A percentile compares a stretch with the other conserved stretches of the same genome.
phyloP scores from a whole-genome alignment of 805 yeast species.

The Zygosaccharomyces siamensis region DNA sequence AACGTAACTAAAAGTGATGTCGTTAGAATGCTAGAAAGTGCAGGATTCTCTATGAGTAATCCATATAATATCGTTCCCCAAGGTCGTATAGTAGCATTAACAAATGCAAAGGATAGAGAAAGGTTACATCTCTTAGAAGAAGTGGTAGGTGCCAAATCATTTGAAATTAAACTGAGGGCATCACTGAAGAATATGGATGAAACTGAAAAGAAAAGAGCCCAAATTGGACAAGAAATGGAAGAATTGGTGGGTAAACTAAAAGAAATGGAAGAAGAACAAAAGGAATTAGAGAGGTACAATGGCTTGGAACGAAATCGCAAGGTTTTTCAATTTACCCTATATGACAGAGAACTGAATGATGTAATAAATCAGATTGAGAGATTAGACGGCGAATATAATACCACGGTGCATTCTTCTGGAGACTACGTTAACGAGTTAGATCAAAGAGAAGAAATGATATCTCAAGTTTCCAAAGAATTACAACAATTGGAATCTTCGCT shows the following conservation, averaged over 20 bases:
- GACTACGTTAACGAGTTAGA: constrained; percentile 52
- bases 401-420: constrained; percentile 48
- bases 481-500: constrained; percentile 44
- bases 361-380: constrained; percentile 55
- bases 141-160: constrained; percentile 91
- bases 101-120: constrained; percentile 84
- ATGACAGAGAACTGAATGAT: constrained; percentile 68
- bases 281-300: constrained; percentile 68
- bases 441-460: constrained; percentile 51
- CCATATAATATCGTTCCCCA: constrained; percentile 98
- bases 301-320: constrained; percentile 61
- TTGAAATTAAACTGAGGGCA: constrained; percentile 75
- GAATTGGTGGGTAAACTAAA: constrained; percentile 66
- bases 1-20: constrained; percentile 77
- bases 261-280: constrained; percentile 77
- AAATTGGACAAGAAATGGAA: constrained; percentile 66
- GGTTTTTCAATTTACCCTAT: constrained; percentile 65
- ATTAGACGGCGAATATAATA: constrained; percentile 54
- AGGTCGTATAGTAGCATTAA: constrained; percentile 81
- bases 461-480: constrained; percentile 43
- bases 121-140: constrained; percentile 76
- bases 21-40: constrained; percentile 77
- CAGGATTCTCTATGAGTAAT: constrained; percentile 85
- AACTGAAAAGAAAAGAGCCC: constrained; percentile 61
- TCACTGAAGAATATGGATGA: constrained; percentile 74